A percentile compares a stretch with the other conserved stretches of the same genome.
Evolutionary conservation across 768 basidiomycete species (phyloP).

Genomic region (Serendipita vermifera): DNA sequence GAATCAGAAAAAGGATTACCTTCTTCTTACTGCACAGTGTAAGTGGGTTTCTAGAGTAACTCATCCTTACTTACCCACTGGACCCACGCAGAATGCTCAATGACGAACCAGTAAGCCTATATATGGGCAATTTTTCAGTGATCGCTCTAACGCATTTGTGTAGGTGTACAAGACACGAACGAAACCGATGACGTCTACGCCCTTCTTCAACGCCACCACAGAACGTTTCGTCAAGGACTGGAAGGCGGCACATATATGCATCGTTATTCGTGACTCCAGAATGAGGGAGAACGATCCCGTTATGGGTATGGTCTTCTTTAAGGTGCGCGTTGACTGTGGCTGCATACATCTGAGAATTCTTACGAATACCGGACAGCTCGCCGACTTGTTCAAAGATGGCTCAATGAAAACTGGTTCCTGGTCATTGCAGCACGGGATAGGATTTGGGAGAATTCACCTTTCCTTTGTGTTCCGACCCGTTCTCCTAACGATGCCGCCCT

Average conservation of each 20-base stretch:
- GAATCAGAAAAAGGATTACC: constrained; percentile 1
- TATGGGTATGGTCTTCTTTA: constrained; percentile 10
- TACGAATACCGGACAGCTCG: neutral
- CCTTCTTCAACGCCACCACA: constrained; percentile 5
- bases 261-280: constrained; percentile 12
- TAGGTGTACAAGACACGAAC: constrained; percentile 1
- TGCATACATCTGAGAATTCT: neutral
- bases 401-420: neutral
- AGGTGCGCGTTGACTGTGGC: neutral
- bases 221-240: constrained; percentile 10
- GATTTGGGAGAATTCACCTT: neutral
- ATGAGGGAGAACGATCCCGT: constrained; percentile 11
- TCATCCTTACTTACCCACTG: neutral
- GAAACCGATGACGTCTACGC: constrained; percentile 3
- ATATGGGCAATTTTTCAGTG: neutral
- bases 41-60: neutral
- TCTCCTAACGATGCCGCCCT: constrained; percentile 2
- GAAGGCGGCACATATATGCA: neutral
- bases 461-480: constrained; percentile 6
- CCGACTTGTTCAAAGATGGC: neutral
- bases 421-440: constrained; percentile 8
- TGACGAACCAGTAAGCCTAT: neutral
- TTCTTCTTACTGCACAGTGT: constrained; percentile 6
- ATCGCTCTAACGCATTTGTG: neutral
- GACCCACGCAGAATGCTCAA: constrained; percentile 1